Base-by-base conservation (phyloP, 371 early-diverging fungal species). In the Mortierella sp. region DNA sequence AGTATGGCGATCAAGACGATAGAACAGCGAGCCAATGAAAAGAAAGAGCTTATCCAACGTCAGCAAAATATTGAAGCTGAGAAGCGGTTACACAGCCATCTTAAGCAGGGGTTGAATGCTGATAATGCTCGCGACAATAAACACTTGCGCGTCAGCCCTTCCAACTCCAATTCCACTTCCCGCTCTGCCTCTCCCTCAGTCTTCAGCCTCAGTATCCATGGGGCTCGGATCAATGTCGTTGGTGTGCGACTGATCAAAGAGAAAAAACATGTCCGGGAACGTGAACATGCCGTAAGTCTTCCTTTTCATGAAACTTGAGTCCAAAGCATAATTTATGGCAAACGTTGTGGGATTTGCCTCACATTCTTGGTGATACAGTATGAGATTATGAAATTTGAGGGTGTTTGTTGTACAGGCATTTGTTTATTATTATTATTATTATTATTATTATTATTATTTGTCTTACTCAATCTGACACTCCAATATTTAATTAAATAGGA, bases 1-100 rank as follows among this genome's bases (percentile, higher is more conserved):
- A 62, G 70, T 22, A 81, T 81, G 83, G 76, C 83, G 16, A 54
- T 81, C 73, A 81, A 81, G 61, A 75, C 83, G 16, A 51, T 70
- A n/a, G 73, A 81, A 57, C 83, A 81, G 32, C 76, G 83, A 6
- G 83, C 51, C 28, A 57, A 67, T 30, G 83, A 81, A 22, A 74
- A 64, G 52, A 72, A 57, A n/a, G 75, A 74, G 1, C 49, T 62
- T 24, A 5, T 43, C 5, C n/a, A 45, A 45, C 62, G 62, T 10
- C 62, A 62, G 43, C 22, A 62, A 28, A 20, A 40, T 26, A 37
- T 62, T 20, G 62, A 62, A 4, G 45, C 62, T 0, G 62, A 39
- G 20, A 62, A 24, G 14, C 20, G 12, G 26, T 8, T 26, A 45
- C 26, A 55, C 0, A 55, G 30, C 20, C 39, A 32, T 37, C 60